Evolutionary conservation across 352 stramenopile genomes (phyloP).

Genomic region (Pythium oligandrum): DNA sequence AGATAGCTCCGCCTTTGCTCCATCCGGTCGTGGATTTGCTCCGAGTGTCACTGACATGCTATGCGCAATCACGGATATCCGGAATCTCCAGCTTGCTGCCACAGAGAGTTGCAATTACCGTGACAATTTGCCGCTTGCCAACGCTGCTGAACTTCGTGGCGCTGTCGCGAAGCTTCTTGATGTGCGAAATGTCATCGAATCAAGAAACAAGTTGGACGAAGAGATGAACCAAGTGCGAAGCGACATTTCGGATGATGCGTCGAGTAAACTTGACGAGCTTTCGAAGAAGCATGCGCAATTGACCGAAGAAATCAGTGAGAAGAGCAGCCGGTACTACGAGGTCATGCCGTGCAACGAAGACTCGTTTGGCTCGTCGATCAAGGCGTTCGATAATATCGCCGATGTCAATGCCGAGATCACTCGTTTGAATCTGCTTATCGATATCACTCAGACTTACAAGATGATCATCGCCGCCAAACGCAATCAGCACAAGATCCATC

Average conservation of each 20-base stretch:
- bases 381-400: constrained; percentile 46
- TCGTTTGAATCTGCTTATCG: constrained; percentile 48
- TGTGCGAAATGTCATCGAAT: constrained; percentile 46
- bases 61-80: constrained; percentile 65
- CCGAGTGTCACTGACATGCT: constrained; percentile 46
- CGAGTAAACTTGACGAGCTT: constrained; percentile 33
- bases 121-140: constrained; percentile 51
- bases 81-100: constrained; percentile 59
- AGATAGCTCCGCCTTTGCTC: constrained; percentile 22
- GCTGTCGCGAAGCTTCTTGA: constrained; percentile 42
- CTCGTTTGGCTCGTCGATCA: constrained; percentile 45
- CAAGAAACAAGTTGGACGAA: constrained; percentile 41
- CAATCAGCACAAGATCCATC: constrained; percentile 29
- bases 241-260: constrained; percentile 40
- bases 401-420: constrained; percentile 69
- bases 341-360: constrained; percentile 75
- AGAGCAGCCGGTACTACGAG: constrained; percentile 75
- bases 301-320: constrained; percentile 65
- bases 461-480: constrained; percentile 64
- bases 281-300: constrained; percentile 41
- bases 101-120: constrained; percentile 43
- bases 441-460: constrained; percentile 78
- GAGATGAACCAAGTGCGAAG: constrained; percentile 42
- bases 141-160: constrained; percentile 43
- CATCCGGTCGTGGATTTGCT: constrained; percentile 30